Conservation (phyloP, 176 grass and related monocot species). For the Dendrocalamus sinicus region DNA sequence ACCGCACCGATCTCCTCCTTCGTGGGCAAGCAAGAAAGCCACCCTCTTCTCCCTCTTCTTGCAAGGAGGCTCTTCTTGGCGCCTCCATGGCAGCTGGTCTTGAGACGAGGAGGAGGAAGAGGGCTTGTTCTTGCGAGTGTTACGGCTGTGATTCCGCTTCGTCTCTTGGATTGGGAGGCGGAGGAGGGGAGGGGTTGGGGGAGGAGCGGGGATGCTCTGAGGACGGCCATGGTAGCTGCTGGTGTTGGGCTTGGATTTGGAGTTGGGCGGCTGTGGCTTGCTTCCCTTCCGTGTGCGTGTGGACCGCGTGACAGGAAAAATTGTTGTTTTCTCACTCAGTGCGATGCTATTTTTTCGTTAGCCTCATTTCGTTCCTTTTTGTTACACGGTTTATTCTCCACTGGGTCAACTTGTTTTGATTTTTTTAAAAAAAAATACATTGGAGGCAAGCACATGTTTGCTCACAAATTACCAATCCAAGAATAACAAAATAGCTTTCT, state of each 20-base stretch:
- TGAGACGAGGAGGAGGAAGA: background rate
- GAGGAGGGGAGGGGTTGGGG: background rate
- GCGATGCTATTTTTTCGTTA: no score
- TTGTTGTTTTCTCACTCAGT: no score
- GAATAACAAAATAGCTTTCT: no score
- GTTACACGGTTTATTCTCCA: no score
- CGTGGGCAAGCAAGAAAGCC: slow-evolving; percentile 38
- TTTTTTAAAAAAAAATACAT: no score
- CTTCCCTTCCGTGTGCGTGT: no score
- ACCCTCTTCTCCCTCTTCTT: background rate
- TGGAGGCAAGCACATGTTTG: no score
- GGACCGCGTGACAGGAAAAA: no score
- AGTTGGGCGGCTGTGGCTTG: background rate
- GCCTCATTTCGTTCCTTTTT: no score
- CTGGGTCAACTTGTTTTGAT: no score
- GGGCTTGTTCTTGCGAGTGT: background rate
- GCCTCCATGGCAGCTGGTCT: background rate
- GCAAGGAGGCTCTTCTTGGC: slow-evolving; percentile 1
- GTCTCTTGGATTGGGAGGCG: background rate
- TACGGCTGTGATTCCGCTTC: background rate
- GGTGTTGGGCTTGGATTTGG: background rate
- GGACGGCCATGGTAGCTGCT: slow-evolving; percentile 39
- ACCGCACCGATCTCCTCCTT: slow-evolving; percentile 43
- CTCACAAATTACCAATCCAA: no score
- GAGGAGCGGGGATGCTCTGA: slow-evolving; percentile 30